A percentile compares a stretch with the other conserved stretches of the same genome.
These are phyloP conservation scores for Teratosphaeria zuluensis DNA, from an alignment of 2,329 filamentous ascomycete species.

Conservation along the genomic window DNA sequence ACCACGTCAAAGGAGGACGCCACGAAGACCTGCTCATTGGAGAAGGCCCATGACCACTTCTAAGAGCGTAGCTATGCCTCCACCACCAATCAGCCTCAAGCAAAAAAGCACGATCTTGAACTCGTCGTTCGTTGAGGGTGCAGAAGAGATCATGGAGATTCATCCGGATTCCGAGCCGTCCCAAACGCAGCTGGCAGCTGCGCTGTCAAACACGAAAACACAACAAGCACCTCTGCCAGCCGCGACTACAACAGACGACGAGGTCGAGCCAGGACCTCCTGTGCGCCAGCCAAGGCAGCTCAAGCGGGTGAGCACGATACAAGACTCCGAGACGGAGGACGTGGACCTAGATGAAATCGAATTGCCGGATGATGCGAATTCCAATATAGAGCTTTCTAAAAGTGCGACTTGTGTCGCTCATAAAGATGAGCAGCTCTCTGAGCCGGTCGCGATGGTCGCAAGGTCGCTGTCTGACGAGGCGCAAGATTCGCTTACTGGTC, in stretches of 20 bases:
- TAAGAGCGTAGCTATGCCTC: not conserved
- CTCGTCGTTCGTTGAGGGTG: not conserved
- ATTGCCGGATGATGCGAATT: not conserved
- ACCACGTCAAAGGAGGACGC: not conserved
- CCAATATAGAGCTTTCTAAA: not conserved
- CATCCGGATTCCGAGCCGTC: not conserved
- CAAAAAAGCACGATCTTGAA: slow-evolving; percentile 2
- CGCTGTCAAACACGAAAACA: not conserved
- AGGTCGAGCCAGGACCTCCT: not conserved
- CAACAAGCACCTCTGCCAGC: not conserved
- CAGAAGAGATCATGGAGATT: not conserved
- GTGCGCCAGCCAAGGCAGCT: slow-evolving; percentile 1
- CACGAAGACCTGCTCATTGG: not conserved
- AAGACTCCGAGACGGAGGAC: slow-evolving; percentile 13
- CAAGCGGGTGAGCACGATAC: slow-evolving; percentile 8
- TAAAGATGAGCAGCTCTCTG: not conserved
- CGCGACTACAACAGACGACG: not conserved
- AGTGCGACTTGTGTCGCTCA: not conserved
- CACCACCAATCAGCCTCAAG: slow-evolving; percentile 8
- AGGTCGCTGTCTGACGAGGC: not conserved
- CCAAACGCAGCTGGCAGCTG: not conserved
- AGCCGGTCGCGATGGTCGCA: not conserved
- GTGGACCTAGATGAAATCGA: slow-evolving; percentile 4
- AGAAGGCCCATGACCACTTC: not conserved
- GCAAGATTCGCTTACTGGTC: not conserved